Evolutionary conservation across 2,329 filamentous ascomycete species (phyloP).

Genomic region (Coniella lustricola): DNA sequence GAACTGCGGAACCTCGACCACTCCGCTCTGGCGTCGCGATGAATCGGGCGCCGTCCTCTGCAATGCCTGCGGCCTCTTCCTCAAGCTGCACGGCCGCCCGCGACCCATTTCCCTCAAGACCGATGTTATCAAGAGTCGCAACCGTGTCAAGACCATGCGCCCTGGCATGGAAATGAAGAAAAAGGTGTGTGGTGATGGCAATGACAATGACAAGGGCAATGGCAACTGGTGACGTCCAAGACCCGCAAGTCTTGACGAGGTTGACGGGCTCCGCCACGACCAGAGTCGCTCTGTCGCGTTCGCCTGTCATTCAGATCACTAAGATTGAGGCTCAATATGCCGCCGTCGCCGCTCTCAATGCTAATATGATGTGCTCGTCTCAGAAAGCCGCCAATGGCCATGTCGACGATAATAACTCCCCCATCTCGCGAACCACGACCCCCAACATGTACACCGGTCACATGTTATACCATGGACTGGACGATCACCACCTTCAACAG

Average conservation of each 20-base stretch:
- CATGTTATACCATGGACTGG: constrained; percentile 73
- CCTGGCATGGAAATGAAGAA: constrained; percentile 73
- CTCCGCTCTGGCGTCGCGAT: constrained; percentile 94
- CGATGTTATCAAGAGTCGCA: constrained; percentile 98
- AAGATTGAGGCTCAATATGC: constrained; percentile 40
- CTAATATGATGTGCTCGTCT: constrained; percentile 52
- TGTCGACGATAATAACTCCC: constrained; percentile 68
- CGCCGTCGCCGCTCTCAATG: constrained; percentile 46
- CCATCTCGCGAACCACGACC: constrained; percentile 72
- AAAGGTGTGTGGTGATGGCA: constrained; percentile 61
- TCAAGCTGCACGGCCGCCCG: constrained; percentile 90
- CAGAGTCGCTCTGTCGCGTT: constrained; percentile 34
- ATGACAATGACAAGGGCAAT: neutral
- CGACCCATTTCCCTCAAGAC: constrained; percentile 96
- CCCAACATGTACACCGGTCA: constrained; percentile 69
- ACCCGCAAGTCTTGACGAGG: constrained; percentile 8
- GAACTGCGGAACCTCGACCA: constrained; percentile 93
- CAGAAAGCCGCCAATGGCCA: constrained; percentile 67
- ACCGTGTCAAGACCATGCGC: constrained; percentile 84
- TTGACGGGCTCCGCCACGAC: constrained; percentile 9
- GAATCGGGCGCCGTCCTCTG: constrained; percentile 92
- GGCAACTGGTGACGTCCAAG: neutral
- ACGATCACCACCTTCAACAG: constrained; percentile 61
- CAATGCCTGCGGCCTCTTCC: constrained; percentile 95
- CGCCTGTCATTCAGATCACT: constrained; percentile 51